phyloP scores from a whole-genome alignment of 75 land plant genomes.

The Sequoia sempervirens region DNA sequence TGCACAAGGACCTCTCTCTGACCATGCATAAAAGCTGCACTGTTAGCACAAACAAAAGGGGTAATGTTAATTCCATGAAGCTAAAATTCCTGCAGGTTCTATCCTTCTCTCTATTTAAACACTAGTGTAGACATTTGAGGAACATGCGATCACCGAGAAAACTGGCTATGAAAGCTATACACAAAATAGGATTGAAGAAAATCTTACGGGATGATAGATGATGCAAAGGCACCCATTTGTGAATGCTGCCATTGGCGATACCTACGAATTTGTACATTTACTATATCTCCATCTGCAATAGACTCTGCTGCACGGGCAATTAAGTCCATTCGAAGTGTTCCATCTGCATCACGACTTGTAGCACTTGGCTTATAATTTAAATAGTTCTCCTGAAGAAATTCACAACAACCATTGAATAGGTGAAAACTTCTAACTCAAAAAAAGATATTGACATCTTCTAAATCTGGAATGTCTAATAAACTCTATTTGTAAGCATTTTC shows the following conservation, averaged over 20 bases:
- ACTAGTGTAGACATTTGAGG: neutral
- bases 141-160: neutral
- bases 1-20: constrained; percentile 72
- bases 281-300: constrained; percentile 91
- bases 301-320: constrained; percentile 89
- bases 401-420: neutral
- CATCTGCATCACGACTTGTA: constrained; percentile 68
- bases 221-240: constrained; percentile 66
- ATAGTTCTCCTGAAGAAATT: constrained; percentile 79
- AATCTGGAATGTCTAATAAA: neutral
- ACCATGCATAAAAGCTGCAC: constrained; percentile 93
- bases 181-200: neutral
- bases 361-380: constrained; percentile 78
- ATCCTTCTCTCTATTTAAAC: neutral
- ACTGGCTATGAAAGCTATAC: neutral
- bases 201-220: constrained; percentile 91
- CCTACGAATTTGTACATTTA: constrained; percentile 93
- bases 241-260: constrained; percentile 94
- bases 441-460: neutral
- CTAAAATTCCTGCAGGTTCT: neutral
- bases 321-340: constrained; percentile 71
- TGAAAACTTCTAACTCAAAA: neutral
- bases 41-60: constrained; percentile 18
- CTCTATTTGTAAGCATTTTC: neutral
- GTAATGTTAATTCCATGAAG: constrained; percentile 5